Conservation (phyloP, 2,329 filamentous ascomycete genomes). For the Neurospora sp. region DNA sequence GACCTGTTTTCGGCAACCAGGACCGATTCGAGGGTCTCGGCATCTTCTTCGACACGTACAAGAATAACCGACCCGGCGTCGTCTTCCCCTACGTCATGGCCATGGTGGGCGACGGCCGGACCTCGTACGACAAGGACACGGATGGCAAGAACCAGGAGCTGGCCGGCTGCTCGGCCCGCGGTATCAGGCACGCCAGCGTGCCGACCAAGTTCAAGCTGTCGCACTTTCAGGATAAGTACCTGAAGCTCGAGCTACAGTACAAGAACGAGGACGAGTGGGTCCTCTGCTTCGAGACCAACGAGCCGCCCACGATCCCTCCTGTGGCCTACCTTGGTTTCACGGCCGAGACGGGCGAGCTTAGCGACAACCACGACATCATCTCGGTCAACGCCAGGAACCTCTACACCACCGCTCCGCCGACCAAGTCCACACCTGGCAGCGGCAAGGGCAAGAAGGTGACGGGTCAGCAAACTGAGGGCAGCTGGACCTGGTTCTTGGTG, state of each 20-base stretch:
- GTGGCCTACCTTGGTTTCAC: slow-evolving; percentile 68
- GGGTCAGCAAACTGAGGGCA: slow-evolving; percentile 35
- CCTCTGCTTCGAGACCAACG: slow-evolving; percentile 70
- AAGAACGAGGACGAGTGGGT: slow-evolving; percentile 84
- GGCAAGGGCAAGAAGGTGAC: slow-evolving; percentile 24
- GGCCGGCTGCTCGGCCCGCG: slow-evolving; percentile 88
- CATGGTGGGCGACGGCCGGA: slow-evolving; percentile 90
- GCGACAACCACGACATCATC: slow-evolving; percentile 96
- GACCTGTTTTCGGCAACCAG: slow-evolving; percentile 76
- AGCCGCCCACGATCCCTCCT: slow-evolving; percentile 67
- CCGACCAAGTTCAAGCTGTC: slow-evolving; percentile 83
- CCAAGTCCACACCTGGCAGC: slow-evolving; percentile 29
- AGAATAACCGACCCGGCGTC: slow-evolving; percentile 93
- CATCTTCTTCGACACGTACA: slow-evolving; percentile 97
- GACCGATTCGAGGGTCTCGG: slow-evolving; percentile 92
- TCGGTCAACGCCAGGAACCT: slow-evolving; percentile 79
- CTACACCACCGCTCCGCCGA: slow-evolving; percentile 52
- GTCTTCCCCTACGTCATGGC: slow-evolving; percentile 98
- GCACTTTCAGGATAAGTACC: slow-evolving; percentile 91
- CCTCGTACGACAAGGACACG: slow-evolving; percentile 81
- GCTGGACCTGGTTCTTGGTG: slow-evolving; percentile 58
- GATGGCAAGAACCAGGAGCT: slow-evolving; percentile 91
- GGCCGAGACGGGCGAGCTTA: slow-evolving; percentile 90
- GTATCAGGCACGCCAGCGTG: slow-evolving; percentile 68
- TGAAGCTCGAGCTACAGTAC: slow-evolving; percentile 90